These are phyloP conservation scores for Cantharellus cinnabarinus DNA, from an alignment of 768 basidiomycete genomes.

Conservation along the genomic window DNA sequence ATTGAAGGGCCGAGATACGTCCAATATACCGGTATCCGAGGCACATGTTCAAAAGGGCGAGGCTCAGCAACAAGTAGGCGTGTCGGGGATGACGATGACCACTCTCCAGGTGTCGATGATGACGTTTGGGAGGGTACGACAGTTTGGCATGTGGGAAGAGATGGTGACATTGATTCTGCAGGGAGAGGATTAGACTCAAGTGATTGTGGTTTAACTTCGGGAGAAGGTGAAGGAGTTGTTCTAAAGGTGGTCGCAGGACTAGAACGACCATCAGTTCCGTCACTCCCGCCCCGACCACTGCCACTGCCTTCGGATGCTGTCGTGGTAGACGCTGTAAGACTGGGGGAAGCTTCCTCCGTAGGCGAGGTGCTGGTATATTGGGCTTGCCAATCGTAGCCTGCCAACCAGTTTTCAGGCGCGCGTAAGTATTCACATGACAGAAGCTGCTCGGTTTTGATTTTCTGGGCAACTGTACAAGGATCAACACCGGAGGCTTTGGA, in stretches of 20 bases:
- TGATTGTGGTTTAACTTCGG: neutral
- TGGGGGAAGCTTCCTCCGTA: neutral
- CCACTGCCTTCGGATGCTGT: neutral
- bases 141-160: neutral
- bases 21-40: neutral
- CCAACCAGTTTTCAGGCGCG: neutral
- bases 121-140: neutral
- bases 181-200: neutral
- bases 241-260: neutral
- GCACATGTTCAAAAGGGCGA: neutral
- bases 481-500: neutral
- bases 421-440: neutral
- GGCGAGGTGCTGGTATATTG: neutral
- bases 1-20: neutral
- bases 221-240: neutral
- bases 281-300: too few relatives aligned
- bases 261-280: neutral
- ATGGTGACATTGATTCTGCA: neutral
- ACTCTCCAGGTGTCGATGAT: neutral
- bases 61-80: neutral
- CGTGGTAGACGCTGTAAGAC: neutral
- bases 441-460: neutral
- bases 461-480: neutral
- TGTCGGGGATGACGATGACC: neutral
- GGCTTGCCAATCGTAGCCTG: neutral